These are phyloP conservation scores for Lipomyces lipofer DNA, from an alignment of 805 yeast species.

Conservation along the genomic window DNA sequence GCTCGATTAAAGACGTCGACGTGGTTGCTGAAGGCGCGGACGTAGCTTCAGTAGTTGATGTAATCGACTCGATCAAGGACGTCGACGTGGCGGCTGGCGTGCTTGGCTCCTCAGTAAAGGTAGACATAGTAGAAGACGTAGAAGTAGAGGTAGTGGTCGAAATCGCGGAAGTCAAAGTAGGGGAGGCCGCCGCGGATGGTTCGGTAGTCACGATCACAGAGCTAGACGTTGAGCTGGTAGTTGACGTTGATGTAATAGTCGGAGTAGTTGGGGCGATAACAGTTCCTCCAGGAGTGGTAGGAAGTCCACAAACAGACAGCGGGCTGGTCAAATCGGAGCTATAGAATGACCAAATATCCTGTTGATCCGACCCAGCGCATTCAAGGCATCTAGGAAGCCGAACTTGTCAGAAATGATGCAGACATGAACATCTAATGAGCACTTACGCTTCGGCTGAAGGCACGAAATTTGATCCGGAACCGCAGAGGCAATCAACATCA, in stretches of 20 bases:
- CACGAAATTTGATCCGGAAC: constrained; percentile 5
- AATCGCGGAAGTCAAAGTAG: not conserved
- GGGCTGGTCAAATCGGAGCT: constrained; percentile 1
- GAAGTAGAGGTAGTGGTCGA: not conserved
- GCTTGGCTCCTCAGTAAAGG: too few relatives aligned
- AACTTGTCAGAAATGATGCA: not conserved
- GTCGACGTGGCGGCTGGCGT: constrained; percentile 1
- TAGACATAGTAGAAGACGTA: not conserved
- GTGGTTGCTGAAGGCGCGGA: not conserved
- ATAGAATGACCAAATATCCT: constrained; percentile 11
- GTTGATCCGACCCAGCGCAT: constrained; percentile 10
- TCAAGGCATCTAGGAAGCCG: constrained; percentile 1
- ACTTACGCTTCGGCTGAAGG: constrained; percentile 3
- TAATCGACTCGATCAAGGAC: not conserved
- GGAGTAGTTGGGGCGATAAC: not conserved
- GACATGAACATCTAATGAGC: not conserved
- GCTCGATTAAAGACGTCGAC: not conserved
- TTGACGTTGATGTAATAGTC: not conserved
- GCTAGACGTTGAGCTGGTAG: not conserved
- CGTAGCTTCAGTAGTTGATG: not conserved
- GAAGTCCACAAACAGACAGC: constrained; percentile 5
- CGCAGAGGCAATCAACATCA: constrained; percentile 3
- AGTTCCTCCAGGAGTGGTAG: constrained; percentile 5
- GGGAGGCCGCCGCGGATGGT: not conserved
- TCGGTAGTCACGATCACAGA: not conserved